phyloP scores from a whole-genome alignment of 1,284 basidiomycete genomes.

The Ganoderma sinense region DNA sequence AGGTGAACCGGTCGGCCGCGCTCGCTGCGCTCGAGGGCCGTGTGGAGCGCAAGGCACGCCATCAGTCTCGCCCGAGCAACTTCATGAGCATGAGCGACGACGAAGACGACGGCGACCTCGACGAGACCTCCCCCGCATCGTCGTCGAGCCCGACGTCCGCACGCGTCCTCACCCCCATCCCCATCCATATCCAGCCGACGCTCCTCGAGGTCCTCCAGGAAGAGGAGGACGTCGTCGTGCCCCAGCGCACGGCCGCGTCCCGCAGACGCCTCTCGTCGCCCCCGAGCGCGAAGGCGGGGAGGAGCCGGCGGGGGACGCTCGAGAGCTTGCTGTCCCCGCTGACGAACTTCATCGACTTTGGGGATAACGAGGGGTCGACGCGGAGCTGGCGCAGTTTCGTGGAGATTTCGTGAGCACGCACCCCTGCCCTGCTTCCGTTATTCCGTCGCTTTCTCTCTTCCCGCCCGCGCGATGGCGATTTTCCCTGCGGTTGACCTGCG shows the following conservation, averaged over 20 bases:
- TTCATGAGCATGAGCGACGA: constrained; percentile 75
- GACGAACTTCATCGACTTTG: constrained; percentile 69
- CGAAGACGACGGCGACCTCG: constrained; percentile 51
- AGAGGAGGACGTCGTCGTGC: constrained; percentile 43
- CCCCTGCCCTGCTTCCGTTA: neutral
- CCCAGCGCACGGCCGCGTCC: constrained; percentile 15
- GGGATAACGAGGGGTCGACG: constrained; percentile 53
- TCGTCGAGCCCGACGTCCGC: neutral
- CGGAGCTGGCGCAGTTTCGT: constrained; percentile 71
- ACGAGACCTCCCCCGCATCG: constrained; percentile 8
- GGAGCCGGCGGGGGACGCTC: constrained; percentile 47
- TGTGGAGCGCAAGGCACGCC: constrained; percentile 22
- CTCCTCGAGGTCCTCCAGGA: constrained; percentile 38
- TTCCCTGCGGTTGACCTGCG: constrained; percentile 7
- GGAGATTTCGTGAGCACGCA: constrained; percentile 50
- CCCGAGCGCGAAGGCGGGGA: constrained; percentile 15
- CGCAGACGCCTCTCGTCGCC: constrained; percentile 16
- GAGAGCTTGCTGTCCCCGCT: constrained; percentile 55
- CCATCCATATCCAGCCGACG: neutral
- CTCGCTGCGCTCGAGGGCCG: constrained; percentile 72
- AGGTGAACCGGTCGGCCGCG: constrained; percentile 54
- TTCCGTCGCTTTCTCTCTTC: too few species aligned
- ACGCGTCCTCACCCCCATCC: neutral
- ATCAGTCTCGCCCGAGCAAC: constrained; percentile 46
- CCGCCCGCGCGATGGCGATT: neutral